phyloP scores from a whole-genome alignment of 2,329 filamentous ascomycete genomes.

The Apiospora malaysiana region DNA sequence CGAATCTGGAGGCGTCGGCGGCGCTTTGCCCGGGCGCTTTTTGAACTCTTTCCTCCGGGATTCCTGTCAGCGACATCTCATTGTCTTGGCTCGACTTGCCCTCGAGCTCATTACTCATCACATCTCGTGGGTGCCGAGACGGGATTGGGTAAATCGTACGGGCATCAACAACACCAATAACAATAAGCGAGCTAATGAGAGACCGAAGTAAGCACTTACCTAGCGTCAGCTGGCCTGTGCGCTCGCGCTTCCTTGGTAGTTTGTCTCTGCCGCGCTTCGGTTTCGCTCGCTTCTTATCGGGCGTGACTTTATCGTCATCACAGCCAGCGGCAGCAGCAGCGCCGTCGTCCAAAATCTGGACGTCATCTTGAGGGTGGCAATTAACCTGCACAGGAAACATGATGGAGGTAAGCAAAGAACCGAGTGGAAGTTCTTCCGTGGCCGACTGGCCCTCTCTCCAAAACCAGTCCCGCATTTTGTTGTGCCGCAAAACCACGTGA shows the following conservation, averaged over 20 bases:
- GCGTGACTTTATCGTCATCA: neutral
- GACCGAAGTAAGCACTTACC: neutral
- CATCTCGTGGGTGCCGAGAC: no score
- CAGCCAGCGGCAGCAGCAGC: neutral
- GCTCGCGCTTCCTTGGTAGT: neutral
- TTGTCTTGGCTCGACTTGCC: no score
- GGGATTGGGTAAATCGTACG: no score
- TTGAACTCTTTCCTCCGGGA: neutral
- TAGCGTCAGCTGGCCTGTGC: conserved; percentile 1
- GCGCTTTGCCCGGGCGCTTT: no score
- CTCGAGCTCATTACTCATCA: no score
- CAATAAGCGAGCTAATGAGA: neutral
- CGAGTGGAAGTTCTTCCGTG: neutral
- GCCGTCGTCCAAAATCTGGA: neutral
- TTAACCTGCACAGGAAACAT: neutral
- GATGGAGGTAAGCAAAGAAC: neutral
- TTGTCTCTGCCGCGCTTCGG: neutral
- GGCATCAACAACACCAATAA: no score
- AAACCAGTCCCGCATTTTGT: no score
- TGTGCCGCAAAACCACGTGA: no score
- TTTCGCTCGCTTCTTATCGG: neutral
- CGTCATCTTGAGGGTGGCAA: neutral
- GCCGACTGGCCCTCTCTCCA: no score
- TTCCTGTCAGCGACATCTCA: neutral
- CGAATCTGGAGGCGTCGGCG: neutral